Conservation (phyloP, 2,329 filamentous ascomycete genomes). For the Pseudocercospora ulei region DNA sequence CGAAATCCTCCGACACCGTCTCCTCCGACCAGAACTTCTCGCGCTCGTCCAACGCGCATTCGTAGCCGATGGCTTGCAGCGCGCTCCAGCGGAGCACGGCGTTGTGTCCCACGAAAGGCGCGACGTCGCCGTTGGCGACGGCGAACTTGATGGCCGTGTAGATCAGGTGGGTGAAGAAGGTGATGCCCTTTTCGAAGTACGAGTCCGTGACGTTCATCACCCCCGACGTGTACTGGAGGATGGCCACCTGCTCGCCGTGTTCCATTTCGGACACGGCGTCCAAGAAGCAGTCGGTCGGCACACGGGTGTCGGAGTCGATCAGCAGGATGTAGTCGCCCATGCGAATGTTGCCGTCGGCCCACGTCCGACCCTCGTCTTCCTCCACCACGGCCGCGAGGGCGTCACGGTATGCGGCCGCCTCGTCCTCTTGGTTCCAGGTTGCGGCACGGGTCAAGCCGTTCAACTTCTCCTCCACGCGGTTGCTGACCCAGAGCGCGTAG, state of each 20-base stretch:
- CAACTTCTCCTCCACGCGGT: constrained; percentile 61
- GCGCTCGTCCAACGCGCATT: constrained; percentile 55
- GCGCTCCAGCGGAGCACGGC: constrained; percentile 66
- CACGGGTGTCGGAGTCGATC: constrained; percentile 70
- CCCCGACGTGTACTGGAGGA: constrained; percentile 66
- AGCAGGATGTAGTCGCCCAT: constrained; percentile 74
- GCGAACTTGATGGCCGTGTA: constrained; percentile 68
- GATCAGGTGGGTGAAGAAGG: constrained; percentile 52
- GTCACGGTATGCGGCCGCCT: constrained; percentile 56
- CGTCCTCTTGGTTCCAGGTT: constrained; percentile 59
- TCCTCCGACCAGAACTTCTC: constrained; percentile 76
- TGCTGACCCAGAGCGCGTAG: constrained; percentile 54
- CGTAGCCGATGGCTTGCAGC: constrained; percentile 62
- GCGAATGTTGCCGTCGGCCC: constrained; percentile 78
- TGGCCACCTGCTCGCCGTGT: constrained; percentile 65
- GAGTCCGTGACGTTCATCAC: constrained; percentile 70
- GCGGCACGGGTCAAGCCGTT: constrained; percentile 47
- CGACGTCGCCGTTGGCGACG: constrained; percentile 67
- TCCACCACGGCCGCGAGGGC: constrained; percentile 56
- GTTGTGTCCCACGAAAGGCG: constrained; percentile 73
- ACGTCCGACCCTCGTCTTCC: constrained; percentile 56
- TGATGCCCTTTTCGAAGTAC: constrained; percentile 45
- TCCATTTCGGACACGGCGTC: constrained; percentile 77
- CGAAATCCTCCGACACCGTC: constrained; percentile 72
- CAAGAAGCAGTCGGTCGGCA: constrained; percentile 65